Conservation (phyloP, 2,329 filamentous ascomycete species). For the Acrocalymma vagum region DNA sequence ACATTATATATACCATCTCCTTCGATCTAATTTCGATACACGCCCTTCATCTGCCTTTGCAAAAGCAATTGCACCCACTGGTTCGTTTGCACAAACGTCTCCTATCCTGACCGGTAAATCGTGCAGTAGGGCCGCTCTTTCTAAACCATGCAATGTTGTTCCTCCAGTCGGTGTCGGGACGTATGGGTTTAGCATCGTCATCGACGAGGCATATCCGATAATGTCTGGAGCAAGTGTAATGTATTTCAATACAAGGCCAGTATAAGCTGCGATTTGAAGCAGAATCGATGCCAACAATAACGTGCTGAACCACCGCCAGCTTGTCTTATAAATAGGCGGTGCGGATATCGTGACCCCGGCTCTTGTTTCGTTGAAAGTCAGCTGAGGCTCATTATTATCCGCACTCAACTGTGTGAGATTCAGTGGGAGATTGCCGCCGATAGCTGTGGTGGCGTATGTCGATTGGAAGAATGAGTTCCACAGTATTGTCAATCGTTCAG, state of each 20-base stretch:
- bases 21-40: constrained; percentile 24
- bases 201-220: constrained; percentile 32
- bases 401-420: constrained; percentile 21
- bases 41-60: constrained; percentile 27
- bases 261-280: constrained; percentile 32
- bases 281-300: constrained; percentile 32
- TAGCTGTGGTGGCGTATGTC: constrained; percentile 31
- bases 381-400: not conserved
- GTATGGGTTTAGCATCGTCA: constrained; percentile 35
- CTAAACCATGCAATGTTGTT: constrained; percentile 34
- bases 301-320: constrained; percentile 36
- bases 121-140: constrained; percentile 31
- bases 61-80: constrained; percentile 36
- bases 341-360: constrained; percentile 10
- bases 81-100: constrained; percentile 36
- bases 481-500: constrained; percentile 30
- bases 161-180: constrained; percentile 31
- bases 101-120: constrained; percentile 34
- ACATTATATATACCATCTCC: constrained; percentile 31
- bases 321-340: constrained; percentile 22
- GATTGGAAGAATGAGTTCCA: constrained; percentile 39
- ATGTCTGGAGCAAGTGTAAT: constrained; percentile 37
- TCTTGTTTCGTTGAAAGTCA: constrained; percentile 26
- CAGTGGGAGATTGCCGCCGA: constrained; percentile 28
- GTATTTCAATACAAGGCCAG: constrained; percentile 36